Base-by-base conservation (phyloP, 108 stramenopile genomes). In the Chaetoceros tenuissimus region DNA sequence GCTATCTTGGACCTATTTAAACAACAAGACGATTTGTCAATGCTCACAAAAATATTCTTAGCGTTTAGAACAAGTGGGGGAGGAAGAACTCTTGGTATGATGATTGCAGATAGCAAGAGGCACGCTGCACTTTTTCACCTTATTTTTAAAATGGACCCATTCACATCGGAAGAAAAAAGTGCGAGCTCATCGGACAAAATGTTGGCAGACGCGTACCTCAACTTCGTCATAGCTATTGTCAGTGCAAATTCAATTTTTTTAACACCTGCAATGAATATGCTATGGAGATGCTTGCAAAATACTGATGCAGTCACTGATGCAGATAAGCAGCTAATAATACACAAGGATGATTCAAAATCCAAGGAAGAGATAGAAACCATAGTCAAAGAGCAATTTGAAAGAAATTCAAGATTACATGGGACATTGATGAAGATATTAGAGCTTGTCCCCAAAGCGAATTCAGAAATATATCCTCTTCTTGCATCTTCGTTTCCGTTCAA, bases 191-290 rank as follows among this genome's bases (percentile, higher is more conserved):
- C 48, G 3, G 50, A 57, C 16, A 26, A 48, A 16, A 34, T 34
- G 24, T 27, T 82, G 0, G 68, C 72, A 8, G 77, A 82, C 57
- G 77, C 81, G 7, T 68, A 76, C 49, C 71, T 79, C 45, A 62
- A 82, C 53, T 52, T 82, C 21, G 48, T 82, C 13, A 21, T 82
- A 51, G 81, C 77, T 22, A 27, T 82, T n/a, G 81, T 79, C 10
- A 73, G 72, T 31, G 81, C 81, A 7, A 72, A 78, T 16, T 73
- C 77, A n/a, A 44, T 55, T n/a, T 62, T 58, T 48, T 21, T 72
- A 24, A 49, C 31, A 20, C 73, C 69, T 24, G 59, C 55, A 1
- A 25, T 78, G 46, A 62, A 68, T 1, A 47, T 68, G 8, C 59
- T 76, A 1, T 82, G 81, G 81, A 73, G 34, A 13, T 40, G 34